phyloP scores from a whole-genome alignment of 495 filamentous ascomycete species.

The Corynascus novoguineensis region DNA sequence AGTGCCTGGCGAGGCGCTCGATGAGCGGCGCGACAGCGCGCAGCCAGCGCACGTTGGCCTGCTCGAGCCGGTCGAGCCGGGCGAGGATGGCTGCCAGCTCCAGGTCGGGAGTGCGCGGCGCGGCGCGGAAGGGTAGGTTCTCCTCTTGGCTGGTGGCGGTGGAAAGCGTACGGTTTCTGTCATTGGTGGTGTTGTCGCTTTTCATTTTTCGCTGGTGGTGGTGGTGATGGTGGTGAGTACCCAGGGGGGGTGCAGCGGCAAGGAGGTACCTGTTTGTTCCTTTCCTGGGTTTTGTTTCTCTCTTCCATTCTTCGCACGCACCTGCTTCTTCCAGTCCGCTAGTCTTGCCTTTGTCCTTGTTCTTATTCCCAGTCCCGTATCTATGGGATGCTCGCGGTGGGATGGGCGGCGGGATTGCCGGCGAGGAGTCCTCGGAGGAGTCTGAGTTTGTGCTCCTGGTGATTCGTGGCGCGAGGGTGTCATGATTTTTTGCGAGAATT shows the following conservation, averaged over 20 bases:
- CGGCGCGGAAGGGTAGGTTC: too few relatives aligned
- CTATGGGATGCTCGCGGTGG: too few relatives aligned
- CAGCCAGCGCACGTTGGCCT: constrained; percentile 30
- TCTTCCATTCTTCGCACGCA: too few relatives aligned
- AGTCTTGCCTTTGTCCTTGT: too few relatives aligned
- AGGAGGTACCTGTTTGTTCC: too few relatives aligned
- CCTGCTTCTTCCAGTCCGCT: too few relatives aligned
- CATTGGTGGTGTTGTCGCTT: background rate
- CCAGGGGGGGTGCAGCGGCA: background rate
- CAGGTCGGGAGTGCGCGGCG: constrained; percentile 25
- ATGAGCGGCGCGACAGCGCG: constrained; percentile 29
- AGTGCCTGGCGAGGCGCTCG: constrained; percentile 26
- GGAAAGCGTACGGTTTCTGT: background rate
- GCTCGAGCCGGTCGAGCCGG: constrained; percentile 30
- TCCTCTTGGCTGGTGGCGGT: too few relatives aligned
- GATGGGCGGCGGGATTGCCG: too few relatives aligned
- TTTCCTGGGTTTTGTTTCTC: too few relatives aligned
- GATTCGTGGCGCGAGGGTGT: background rate
- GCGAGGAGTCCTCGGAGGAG: too few relatives aligned
- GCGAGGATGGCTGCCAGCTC: constrained; percentile 29
- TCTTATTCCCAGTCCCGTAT: too few relatives aligned
- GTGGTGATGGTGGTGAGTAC: background rate
- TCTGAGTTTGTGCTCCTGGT: too few relatives aligned
- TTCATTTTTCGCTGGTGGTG: background rate
- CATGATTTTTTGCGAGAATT: background rate